These are phyloP conservation scores for Exophiala alcalophila DNA, from an alignment of 2,329 filamentous ascomycete species.

Conservation along the genomic window DNA sequence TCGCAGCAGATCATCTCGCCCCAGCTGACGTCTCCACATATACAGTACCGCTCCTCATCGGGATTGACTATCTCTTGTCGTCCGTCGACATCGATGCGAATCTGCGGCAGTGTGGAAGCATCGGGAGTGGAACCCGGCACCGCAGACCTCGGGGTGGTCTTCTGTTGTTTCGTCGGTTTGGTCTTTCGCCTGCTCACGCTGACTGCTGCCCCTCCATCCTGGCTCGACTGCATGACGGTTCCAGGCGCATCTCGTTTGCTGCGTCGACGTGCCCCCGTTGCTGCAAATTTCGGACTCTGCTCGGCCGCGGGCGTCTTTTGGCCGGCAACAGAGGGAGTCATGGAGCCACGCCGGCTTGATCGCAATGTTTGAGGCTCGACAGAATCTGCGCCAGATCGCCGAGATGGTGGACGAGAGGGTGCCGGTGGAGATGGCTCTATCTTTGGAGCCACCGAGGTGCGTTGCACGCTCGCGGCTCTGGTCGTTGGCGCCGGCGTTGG, in stretches of 20 bases:
- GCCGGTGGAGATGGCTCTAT: slow-evolving; percentile 29
- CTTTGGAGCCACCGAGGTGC: slow-evolving; percentile 28
- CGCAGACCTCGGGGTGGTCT: slow-evolving; percentile 38
- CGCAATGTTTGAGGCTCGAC: slow-evolving; percentile 24
- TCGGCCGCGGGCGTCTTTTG: slow-evolving; percentile 42
- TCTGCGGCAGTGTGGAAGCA: slow-evolving; percentile 30
- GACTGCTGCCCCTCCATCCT: slow-evolving; percentile 60
- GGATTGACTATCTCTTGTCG: slow-evolving; percentile 55
- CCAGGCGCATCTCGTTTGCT: slow-evolving; percentile 60
- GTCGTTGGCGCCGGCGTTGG: slow-evolving; percentile 24
- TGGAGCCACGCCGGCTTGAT: slow-evolving; percentile 21
- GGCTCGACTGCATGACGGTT: slow-evolving; percentile 52
- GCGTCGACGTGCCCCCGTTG: slow-evolving; percentile 43
- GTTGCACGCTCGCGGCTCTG: slow-evolving; percentile 24
- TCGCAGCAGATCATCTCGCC: slow-evolving; percentile 66
- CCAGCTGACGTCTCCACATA: slow-evolving; percentile 62
- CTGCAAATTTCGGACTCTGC: slow-evolving; percentile 38
- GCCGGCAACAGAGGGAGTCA: slow-evolving; percentile 25
- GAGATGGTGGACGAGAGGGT: slow-evolving; percentile 31
- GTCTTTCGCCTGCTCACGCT: slow-evolving; percentile 59
- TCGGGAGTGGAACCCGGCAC: slow-evolving; percentile 34
- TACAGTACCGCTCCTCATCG: slow-evolving; percentile 61
- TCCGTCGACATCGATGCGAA: slow-evolving; percentile 48
- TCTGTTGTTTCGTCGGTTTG: slow-evolving; percentile 47
- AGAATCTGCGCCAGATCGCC: slow-evolving; percentile 26